These are phyloP conservation scores for Paramecium caudatum DNA, from an alignment of 73 alveolate genomes.

Conservation along the genomic window DNA sequence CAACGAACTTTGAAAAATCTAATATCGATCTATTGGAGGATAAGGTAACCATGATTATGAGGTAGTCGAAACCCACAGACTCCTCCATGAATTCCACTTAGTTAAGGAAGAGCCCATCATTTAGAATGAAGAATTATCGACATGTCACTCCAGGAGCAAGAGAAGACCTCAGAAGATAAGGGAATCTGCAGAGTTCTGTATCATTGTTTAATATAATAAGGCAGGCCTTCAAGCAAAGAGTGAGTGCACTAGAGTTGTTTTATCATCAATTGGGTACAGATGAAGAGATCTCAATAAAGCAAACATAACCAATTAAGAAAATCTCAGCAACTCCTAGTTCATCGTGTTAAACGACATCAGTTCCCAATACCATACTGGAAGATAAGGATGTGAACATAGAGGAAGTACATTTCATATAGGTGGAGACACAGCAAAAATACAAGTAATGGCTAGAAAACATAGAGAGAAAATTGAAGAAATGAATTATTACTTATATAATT, in stretches of 20 bases:
- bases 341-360: conserved; percentile 52
- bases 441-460: conserved; percentile 63
- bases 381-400: conserved; percentile 41
- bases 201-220: conserved; percentile 8
- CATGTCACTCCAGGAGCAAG: conserved; percentile 63
- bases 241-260: conserved; percentile 46
- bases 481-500: too few species aligned
- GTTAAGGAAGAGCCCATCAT: conserved; percentile 65
- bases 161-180: conserved; percentile 15
- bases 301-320: conserved; percentile 38
- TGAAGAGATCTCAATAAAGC: conserved; percentile 20
- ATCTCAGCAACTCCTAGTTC: conserved; percentile 52
- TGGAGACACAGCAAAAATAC: conserved; percentile 27
- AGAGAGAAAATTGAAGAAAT: conserved; percentile 23
- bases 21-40: conserved; percentile 36
- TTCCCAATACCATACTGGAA: conserved; percentile 41
- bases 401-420: conserved; percentile 47
- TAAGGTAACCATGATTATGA: conserved; percentile 24
- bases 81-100: conserved; percentile 15
- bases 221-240: conserved; percentile 29
- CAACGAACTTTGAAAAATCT: conserved; percentile 35
- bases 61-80: conserved; percentile 60
- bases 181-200: conserved; percentile 5
- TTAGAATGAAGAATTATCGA: conserved; percentile 60
- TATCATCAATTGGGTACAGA: conserved; percentile 52